Evolutionary conservation across 1,284 basidiomycete species (phyloP).

Genomic region (Ganoderma resinaceum): DNA sequence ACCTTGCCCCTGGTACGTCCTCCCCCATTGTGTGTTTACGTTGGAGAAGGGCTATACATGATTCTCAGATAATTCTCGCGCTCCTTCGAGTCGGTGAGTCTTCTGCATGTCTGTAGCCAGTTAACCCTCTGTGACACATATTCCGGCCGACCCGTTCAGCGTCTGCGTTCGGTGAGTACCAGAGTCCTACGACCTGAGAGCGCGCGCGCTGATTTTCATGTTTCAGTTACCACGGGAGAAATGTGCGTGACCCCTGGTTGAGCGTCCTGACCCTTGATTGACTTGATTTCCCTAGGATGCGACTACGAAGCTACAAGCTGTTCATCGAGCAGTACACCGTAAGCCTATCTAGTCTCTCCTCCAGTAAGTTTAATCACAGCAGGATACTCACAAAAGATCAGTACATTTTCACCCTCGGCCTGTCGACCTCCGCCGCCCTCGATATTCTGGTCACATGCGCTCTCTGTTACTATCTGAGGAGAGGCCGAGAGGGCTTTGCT

Average conservation of each 20-base stretch:
- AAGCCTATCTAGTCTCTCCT: not conserved
- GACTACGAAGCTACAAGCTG: constrained; percentile 17
- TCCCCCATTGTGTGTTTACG: too few relatives aligned
- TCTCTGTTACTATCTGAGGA: constrained; percentile 32
- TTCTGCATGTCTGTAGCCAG: not conserved
- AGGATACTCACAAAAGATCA: not conserved
- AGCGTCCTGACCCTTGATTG: not conserved
- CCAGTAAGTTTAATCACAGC: not conserved
- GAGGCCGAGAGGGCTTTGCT: constrained; percentile 26
- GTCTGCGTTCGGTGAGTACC: constrained; percentile 23
- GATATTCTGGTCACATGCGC: constrained; percentile 32
- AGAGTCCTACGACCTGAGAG: too few relatives aligned
- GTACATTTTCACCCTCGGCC: constrained; percentile 34
- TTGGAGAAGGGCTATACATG: not conserved
- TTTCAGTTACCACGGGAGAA: constrained; percentile 21
- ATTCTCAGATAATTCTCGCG: constrained; percentile 17
- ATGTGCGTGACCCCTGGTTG: constrained; percentile 15
- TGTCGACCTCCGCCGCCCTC: constrained; percentile 30
- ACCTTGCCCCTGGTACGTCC: constrained; percentile 20
- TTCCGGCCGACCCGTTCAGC: constrained; percentile 1
- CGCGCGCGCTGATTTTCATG: not conserved
- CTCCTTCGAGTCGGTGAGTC: constrained; percentile 24
- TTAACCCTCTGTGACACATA: not conserved
- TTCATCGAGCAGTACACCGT: constrained; percentile 25
- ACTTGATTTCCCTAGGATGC: constrained; percentile 12